Conservation (phyloP, 1,284 basidiomycete species). For the Lignosus rhinocerotis region DNA sequence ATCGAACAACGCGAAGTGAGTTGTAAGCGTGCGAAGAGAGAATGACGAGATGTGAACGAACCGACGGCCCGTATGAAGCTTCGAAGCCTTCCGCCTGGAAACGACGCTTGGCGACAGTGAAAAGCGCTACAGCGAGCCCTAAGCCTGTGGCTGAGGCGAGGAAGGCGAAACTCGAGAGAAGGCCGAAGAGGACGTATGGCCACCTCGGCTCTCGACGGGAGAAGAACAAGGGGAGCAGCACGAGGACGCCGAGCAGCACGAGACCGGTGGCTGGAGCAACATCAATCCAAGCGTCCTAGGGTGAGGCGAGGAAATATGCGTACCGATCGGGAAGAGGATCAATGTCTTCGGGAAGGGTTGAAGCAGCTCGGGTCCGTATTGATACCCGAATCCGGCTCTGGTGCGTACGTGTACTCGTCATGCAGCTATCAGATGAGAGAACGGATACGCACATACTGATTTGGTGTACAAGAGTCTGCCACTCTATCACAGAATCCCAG, state of each 20-base stretch:
- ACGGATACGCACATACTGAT: conserved; percentile 20
- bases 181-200: conserved; percentile 28
- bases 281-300: neutral
- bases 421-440: neutral
- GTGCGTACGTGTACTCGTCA: neutral
- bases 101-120: conserved; percentile 24
- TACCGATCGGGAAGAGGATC: conserved; percentile 33
- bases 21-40: neutral
- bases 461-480: conserved; percentile 23
- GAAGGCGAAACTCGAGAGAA: conserved; percentile 28
- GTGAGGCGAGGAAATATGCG: conserved; percentile 6
- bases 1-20: neutral
- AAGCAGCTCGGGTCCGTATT: conserved; percentile 25
- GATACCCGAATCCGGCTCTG: conserved; percentile 29
- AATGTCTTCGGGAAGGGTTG: conserved; percentile 27
- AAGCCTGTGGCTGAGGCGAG: conserved; percentile 29
- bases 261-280: conserved; percentile 28
- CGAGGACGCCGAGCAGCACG: conserved; percentile 23
- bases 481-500: conserved; percentile 33
- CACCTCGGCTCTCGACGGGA: conserved; percentile 23
- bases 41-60: conserved; percentile 15
- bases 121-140: conserved; percentile 29
- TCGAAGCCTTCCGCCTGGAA: conserved; percentile 25
- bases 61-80: conserved; percentile 32
- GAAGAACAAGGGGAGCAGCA: conserved; percentile 29